These are phyloP conservation scores for Apodospora peruviana DNA, from an alignment of 495 filamentous ascomycete species.

Conservation along the genomic window DNA sequence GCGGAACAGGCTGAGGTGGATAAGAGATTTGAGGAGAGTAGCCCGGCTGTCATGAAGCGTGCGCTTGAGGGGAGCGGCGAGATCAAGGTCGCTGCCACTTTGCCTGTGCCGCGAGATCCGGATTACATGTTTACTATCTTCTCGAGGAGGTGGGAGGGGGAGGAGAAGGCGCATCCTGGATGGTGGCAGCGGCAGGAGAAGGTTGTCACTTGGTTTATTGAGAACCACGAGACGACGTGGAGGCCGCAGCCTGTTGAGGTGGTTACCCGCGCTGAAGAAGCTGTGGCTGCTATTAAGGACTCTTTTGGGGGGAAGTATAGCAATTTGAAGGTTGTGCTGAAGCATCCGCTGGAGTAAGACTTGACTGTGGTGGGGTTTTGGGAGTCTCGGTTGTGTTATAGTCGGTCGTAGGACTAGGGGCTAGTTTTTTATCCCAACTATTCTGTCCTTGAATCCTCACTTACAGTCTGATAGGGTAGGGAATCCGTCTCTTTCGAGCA, in stretches of 20 bases:
- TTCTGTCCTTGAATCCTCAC: no score
- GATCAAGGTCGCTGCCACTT: not conserved
- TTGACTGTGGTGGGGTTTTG: no score
- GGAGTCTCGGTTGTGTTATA: no score
- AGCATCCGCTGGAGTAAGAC: conserved; percentile 15
- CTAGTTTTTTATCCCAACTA: no score
- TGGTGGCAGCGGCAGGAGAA: conserved; percentile 12
- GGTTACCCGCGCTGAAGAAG: conserved; percentile 1
- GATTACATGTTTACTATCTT: conserved; percentile 9
- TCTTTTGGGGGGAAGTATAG: conserved; percentile 3
- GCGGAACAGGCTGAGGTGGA: not conserved
- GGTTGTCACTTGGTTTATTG: conserved; percentile 6
- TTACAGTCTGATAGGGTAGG: no score
- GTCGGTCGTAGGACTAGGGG: no score
- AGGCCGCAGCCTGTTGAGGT: conserved; percentile 5
- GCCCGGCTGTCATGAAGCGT: not conserved
- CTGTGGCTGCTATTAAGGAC: conserved; percentile 1
- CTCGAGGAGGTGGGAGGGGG: conserved; percentile 1
- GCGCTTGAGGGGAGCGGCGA: not conserved
- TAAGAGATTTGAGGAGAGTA: conserved; percentile 1
- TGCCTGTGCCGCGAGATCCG: conserved; percentile 7
- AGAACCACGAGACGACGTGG: conserved; percentile 8
- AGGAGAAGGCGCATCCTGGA: conserved; percentile 1
- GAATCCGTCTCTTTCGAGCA: no score
- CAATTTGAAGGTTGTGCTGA: conserved; percentile 8